Percentiles rank a stretch among this genome's conserved stretches.
Conservation (phyloP, 2,329 filamentous ascomycete species). For the Fusarium pseudograminearum region DNA sequence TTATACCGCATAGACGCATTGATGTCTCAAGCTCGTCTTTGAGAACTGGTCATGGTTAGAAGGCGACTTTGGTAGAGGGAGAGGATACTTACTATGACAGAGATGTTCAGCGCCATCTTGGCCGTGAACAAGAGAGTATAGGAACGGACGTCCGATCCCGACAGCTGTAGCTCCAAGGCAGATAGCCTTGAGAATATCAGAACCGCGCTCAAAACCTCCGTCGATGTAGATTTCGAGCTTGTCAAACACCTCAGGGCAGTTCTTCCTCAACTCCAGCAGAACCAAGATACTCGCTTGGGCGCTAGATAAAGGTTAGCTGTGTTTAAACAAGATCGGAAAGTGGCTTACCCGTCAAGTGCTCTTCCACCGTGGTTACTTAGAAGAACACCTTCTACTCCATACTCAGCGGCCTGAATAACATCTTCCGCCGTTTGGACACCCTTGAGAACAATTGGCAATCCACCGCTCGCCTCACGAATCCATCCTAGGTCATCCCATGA, state of each 20-base stretch:
- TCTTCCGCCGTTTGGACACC: constrained; percentile 68
- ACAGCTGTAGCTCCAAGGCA: constrained; percentile 66
- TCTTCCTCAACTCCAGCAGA: constrained; percentile 62
- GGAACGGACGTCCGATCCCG: constrained; percentile 63
- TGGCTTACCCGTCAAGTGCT: constrained; percentile 61
- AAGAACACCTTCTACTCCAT: constrained; percentile 65
- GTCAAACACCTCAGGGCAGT: constrained; percentile 61
- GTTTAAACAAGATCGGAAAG: rapidly evolving
- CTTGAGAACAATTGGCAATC: constrained; percentile 66
- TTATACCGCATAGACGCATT: constrained; percentile 49
- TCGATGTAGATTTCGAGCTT: constrained; percentile 66
- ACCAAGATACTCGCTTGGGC: constrained; percentile 62
- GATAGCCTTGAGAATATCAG: constrained; percentile 66
- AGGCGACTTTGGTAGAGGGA: rapidly evolving
- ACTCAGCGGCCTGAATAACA: constrained; percentile 60
- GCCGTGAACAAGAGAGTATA: constrained; percentile 66
- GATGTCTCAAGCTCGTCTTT: constrained; percentile 51
- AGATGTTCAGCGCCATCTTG: constrained; percentile 66
- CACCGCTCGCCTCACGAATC: constrained; percentile 59
- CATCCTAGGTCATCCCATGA: constrained; percentile 66
- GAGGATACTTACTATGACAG: constrained; percentile 61
- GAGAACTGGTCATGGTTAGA: constrained; percentile 27
- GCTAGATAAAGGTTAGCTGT: not conserved
- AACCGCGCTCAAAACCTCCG: constrained; percentile 64
- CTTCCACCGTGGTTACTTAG: constrained; percentile 70